Conservation (phyloP, 805 yeast species). For the Lipomyces chichibuensis region DNA sequence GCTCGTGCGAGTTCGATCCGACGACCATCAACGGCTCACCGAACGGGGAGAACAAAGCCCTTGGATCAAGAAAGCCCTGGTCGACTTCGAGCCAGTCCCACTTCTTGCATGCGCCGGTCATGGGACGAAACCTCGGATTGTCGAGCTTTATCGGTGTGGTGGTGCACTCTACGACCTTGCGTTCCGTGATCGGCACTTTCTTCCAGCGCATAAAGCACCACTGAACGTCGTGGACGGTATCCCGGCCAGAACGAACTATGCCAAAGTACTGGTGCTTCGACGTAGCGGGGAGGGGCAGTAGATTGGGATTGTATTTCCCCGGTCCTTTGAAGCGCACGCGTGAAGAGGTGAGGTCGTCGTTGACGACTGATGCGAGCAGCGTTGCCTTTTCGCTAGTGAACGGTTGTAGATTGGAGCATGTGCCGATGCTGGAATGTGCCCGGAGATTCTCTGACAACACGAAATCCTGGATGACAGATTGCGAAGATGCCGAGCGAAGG, state of each 20-base stretch:
- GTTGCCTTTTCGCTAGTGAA: constrained; percentile 8
- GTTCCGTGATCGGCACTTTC: constrained; percentile 7
- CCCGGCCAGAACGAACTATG: constrained; percentile 10
- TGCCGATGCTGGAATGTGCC: not conserved
- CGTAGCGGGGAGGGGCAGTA: constrained; percentile 12
- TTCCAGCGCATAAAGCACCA: constrained; percentile 18
- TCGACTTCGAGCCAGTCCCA: constrained; percentile 11
- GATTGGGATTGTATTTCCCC: constrained; percentile 11
- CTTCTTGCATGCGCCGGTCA: constrained; percentile 8
- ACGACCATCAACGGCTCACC: constrained; percentile 27
- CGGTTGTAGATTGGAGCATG: not conserved
- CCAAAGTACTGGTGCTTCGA: constrained; percentile 10
- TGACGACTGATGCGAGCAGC: not conserved
- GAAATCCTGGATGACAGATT: not conserved
- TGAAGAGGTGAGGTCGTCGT: constrained; percentile 13
- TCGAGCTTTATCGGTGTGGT: not conserved
- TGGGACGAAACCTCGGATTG: constrained; percentile 5
- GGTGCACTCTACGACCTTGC: constrained; percentile 14
- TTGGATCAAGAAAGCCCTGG: constrained; percentile 21
- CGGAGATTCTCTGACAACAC: not conserved
- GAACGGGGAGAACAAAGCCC: constrained; percentile 20
- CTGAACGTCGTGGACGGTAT: constrained; percentile 14
- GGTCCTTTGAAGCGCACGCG: constrained; percentile 12
- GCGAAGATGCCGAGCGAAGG: not conserved
- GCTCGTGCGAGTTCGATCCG: constrained; percentile 16